Base-by-base conservation (phyloP, 768 basidiomycete genomes). In the Pulveroboletus sp. region DNA sequence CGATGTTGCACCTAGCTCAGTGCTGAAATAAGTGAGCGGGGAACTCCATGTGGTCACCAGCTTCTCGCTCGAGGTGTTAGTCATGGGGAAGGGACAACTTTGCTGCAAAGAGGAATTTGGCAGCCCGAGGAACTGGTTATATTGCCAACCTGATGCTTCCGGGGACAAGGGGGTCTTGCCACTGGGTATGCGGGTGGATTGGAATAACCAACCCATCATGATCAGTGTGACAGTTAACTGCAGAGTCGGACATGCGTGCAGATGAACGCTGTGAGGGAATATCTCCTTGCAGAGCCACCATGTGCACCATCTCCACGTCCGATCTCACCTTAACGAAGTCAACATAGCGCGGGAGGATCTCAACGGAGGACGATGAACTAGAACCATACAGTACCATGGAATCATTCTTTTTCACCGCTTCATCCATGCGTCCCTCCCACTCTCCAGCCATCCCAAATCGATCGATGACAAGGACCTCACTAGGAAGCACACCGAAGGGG, bases 51-150 rank as follows among this genome's bases (percentile, higher is more conserved):
- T 69, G 63, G 39, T 63, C 67, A 9, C 2, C 2, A 1, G 66
- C 66, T 45, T 70, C 68, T 4, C 40, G 47, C 1, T 4, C 55
- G 5, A 77, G 63, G 48, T 78, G 77, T 0, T 0, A 0, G 37
- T 77, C 76, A 15, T 56, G 17, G 24, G 60, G 38, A 2, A 65
- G 54, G 0, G 76, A 76, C 21, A 78, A 53, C 57, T 79, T 79
- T 2, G 73, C 76, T 11, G 68, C 65, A 0, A 77, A 74, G 5
- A 57, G 54, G 15, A 79, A 69, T 18, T 47, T 69, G 6, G 70
- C 65, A 1, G 72, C 76, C 7, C 52, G 51, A 0, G 61, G 63
- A 17, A 54, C 52, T 6, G 49, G 49, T n/a, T 42, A 5, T 3
- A 31, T 24, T 30, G 11, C 32, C 5, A 12, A n/a, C 38, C 14